Evolutionary conservation across 345 rosid species (phyloP), one percentile per base, ranked within the genome.

Genomic region (Eucalyptus victrix): DNA sequence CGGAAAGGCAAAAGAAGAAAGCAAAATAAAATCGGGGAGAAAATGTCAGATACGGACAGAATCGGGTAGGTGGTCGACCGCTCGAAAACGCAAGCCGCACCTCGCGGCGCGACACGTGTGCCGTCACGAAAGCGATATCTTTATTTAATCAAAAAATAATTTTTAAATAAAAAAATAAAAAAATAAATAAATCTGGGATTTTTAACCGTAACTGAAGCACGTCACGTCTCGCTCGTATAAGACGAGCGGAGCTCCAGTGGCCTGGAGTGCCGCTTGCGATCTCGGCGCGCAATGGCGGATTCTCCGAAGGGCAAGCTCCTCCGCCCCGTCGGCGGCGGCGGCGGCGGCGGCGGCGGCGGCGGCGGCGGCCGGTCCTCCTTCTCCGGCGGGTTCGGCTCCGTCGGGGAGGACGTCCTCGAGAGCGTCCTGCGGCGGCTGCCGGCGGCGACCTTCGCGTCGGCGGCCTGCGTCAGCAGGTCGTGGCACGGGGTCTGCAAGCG

Each of bases 361-460:
- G 30, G n/a, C 30, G n/a, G 67, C 67, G 67, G 67, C 15, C 16
- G 67, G n/a, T 60, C 67, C 32, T 62, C 69, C 34, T 30, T 8
- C 62, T 34, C 26, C 26, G 26, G 58, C 47, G 85, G 85, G 15
- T 76, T 76, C 47, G 15, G 85, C 12, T 40, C 85, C 30, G 23
- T 76, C 47, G 85, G 47, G 9, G 92, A 94, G 34, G 95, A 96
- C 88, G 88, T 93, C 65, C 91, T 94, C 40, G 89, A 88, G 34
- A 92, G 90, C 87, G 92, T 96, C 42, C 88, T 96, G 34, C 88
- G 91, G 3, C 90, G 93, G 92, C 69, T 95, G 12, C 93, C 94
- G 4, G 96, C 96, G 21, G 16, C 26, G 50, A 88, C 96, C 56
- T 96, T 96, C 67, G 94, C 96, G 21, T 90, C 92, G 2, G 95